Evolutionary conservation across 179 eudicot species (phyloP).

Genomic region (Carnegiea gigantea): DNA sequence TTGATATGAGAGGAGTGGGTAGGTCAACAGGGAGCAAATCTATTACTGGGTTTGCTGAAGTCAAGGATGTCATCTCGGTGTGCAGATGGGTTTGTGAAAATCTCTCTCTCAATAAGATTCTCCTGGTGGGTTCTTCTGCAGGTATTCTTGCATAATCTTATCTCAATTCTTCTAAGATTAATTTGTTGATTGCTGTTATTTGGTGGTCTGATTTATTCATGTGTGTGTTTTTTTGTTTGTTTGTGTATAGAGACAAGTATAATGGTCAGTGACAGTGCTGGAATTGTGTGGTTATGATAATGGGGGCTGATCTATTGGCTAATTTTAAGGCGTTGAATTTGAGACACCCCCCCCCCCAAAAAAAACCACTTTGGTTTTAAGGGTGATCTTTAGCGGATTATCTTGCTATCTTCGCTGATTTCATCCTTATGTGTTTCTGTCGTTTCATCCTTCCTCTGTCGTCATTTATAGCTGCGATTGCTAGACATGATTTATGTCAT

Average conservation of each 20-base stretch:
- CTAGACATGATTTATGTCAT: not conserved
- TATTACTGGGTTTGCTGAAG: conserved; percentile 69
- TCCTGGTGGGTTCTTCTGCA: conserved; percentile 83
- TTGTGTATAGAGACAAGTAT: not conserved
- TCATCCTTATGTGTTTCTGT: not conserved
- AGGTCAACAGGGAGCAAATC: conserved; percentile 72
- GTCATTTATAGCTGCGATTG: not conserved
- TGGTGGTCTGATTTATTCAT: not conserved
- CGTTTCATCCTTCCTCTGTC: not conserved
- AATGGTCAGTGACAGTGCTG: conserved; percentile 15
- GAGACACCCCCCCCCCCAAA: too few relatives aligned
- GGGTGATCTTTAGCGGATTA: not conserved
- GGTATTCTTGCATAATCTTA: conserved; percentile 37
- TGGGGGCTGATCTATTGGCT: conserved; percentile 21
- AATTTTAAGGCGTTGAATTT: conserved; percentile 2
- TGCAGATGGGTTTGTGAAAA: conserved; percentile 53
- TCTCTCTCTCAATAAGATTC: conserved; percentile 37
- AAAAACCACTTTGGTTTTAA: not conserved
- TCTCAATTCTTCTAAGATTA: not conserved
- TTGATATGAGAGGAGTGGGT: conserved; percentile 76
- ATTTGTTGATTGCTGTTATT: conserved; percentile 2
- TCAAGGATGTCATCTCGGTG: conserved; percentile 65
- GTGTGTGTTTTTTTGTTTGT: not conserved
- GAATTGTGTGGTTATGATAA: conserved; percentile 8
- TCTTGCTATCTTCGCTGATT: not conserved